These are phyloP conservation scores for Rhodotorula paludigena DNA, from an alignment of 768 basidiomycete species.

Conservation along the genomic window DNA sequence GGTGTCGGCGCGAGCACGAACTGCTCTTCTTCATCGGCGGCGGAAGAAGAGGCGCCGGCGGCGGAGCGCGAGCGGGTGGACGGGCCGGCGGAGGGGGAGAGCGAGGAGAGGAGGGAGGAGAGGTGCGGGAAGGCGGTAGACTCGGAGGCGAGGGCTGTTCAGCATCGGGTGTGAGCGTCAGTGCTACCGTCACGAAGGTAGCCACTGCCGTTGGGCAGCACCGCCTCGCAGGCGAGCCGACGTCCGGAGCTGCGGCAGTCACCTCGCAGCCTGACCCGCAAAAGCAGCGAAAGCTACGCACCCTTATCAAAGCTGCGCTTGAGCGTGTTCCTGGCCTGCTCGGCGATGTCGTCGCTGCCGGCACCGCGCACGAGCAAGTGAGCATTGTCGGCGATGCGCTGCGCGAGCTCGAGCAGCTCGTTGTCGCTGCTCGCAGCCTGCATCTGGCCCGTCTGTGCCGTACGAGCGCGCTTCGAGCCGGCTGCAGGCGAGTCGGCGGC, in stretches of 20 bases:
- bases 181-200: too few relatives aligned
- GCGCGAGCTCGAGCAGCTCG: constrained; percentile 24
- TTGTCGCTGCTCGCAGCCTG: background rate
- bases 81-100: constrained; percentile 59
- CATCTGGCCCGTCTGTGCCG: background rate
- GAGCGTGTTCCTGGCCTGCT: constrained; percentile 43
- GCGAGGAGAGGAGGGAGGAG: constrained; percentile 60
- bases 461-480: background rate
- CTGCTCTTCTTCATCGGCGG: constrained; percentile 41
- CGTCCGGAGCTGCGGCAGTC: too few relatives aligned
- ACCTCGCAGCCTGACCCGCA: too few relatives aligned
- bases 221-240: too few relatives aligned
- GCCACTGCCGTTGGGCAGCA: too few relatives aligned
- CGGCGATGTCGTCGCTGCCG: constrained; percentile 43
- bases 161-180: too few relatives aligned
- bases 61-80: constrained; percentile 53
- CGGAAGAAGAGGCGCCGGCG: constrained; percentile 49
- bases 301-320: constrained; percentile 49
- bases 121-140: constrained; percentile 61
- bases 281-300: constrained; percentile 31
- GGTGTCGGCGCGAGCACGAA: constrained; percentile 57
- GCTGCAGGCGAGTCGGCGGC: background rate
- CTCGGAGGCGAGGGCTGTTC: constrained; percentile 65
- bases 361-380: constrained; percentile 39
- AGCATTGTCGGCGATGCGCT: constrained; percentile 39